Evolutionary conservation across 1,139 yeast genomes (phyloP).

Genomic region (Blastobotrys arbuscula): DNA sequence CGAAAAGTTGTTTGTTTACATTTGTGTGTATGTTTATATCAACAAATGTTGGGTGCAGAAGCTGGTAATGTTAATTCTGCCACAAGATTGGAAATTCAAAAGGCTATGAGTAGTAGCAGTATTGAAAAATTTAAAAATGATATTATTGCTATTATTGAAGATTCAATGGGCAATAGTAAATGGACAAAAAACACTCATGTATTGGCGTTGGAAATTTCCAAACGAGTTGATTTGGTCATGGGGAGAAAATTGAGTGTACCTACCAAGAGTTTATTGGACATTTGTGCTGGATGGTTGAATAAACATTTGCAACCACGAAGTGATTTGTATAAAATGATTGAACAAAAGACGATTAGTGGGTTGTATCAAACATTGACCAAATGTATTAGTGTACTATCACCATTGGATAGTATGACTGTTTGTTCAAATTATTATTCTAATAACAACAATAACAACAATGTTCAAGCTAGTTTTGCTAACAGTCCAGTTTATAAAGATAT

Average conservation of each 20-base stretch:
- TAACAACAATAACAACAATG: neutral
- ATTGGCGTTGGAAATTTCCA: conserved; percentile 66
- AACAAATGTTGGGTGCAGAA: conserved; percentile 52
- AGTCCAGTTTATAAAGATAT: conserved; percentile 39
- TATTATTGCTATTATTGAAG: conserved; percentile 73
- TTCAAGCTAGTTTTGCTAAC: neutral
- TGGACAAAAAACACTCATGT: conserved; percentile 82
- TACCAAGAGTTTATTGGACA: conserved; percentile 41
- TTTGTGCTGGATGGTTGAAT: conserved; percentile 73
- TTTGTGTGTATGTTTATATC: conserved; percentile 65
- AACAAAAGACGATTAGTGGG: conserved; percentile 37
- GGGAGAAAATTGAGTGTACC: conserved; percentile 25
- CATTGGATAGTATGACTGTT: conserved; percentile 21
- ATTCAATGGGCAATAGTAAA: conserved; percentile 78
- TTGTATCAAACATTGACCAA: conserved; percentile 20
- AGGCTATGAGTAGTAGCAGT: conserved; percentile 15
- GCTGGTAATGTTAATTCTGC: conserved; percentile 16
- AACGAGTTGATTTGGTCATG: conserved; percentile 37
- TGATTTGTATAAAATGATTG: conserved; percentile 74
- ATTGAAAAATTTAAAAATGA: conserved; percentile 45
- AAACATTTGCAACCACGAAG: conserved; percentile 82
- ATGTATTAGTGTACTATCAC: conserved; percentile 19
- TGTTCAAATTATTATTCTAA: conserved; percentile 20
- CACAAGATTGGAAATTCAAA: conserved; percentile 17
- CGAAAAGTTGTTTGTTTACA: conserved; percentile 79